A percentile compares a stretch with the other conserved stretches of the same genome.
Conservation (phyloP, 768 basidiomycete species). For the Naematelia encephala region DNA sequence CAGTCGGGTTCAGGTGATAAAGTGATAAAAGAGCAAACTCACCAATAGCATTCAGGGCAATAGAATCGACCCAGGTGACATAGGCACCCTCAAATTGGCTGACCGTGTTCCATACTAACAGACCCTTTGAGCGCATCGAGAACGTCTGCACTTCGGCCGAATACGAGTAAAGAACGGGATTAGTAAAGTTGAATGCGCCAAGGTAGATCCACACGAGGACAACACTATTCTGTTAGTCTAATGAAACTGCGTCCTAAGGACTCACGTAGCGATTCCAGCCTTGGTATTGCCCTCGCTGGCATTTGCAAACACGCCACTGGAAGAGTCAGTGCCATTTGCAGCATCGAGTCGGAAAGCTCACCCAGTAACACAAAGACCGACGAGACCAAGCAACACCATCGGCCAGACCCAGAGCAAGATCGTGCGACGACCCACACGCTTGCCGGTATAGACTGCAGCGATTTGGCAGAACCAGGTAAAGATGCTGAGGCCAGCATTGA, state of each 20-base stretch:
- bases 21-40: not conserved
- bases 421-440: slow-evolving; percentile 44
- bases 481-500: slow-evolving; percentile 49
- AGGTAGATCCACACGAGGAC: slow-evolving; percentile 50
- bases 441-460: slow-evolving; percentile 41
- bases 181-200: slow-evolving; percentile 49
- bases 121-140: slow-evolving; percentile 51
- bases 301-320: slow-evolving; percentile 43
- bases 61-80: slow-evolving; percentile 67
- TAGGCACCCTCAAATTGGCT: slow-evolving; percentile 68
- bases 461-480: slow-evolving; percentile 53
- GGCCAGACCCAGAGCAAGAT: slow-evolving; percentile 51
- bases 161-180: slow-evolving; percentile 14
- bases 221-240: slow-evolving; percentile 14
- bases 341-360: not conserved
- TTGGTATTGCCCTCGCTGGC: slow-evolving; percentile 29
- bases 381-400: slow-evolving; percentile 37
- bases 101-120: slow-evolving; percentile 20
- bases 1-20: not conserved
- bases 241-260: not conserved
- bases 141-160: slow-evolving; percentile 51
- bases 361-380: slow-evolving; percentile 39
- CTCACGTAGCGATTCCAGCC: slow-evolving; percentile 42
- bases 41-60: slow-evolving; percentile 43
- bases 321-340: not conserved